These are phyloP conservation scores for Phyllosticta capitalensis DNA, from an alignment of 2,329 filamentous ascomycete genomes.

Conservation along the genomic window DNA sequence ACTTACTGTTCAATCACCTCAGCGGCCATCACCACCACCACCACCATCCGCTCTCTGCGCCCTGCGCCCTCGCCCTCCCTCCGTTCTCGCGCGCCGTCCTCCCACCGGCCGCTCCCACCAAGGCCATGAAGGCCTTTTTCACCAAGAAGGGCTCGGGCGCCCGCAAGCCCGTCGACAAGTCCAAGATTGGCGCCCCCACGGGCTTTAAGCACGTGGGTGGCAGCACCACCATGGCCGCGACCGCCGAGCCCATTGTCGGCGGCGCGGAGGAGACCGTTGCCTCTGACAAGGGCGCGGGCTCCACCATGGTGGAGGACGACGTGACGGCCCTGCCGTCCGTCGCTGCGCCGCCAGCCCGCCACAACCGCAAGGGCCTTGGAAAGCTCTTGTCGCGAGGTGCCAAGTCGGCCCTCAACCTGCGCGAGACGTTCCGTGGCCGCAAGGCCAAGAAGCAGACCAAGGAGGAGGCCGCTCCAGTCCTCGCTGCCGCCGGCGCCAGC, in stretches of 20 bases:
- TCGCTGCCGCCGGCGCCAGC: no score
- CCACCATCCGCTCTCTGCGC: not conserved
- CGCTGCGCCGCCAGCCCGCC: not conserved
- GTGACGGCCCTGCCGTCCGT: not conserved
- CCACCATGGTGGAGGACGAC: not conserved
- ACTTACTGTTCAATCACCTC: not conserved
- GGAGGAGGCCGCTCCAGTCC: no score
- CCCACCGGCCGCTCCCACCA: not conserved
- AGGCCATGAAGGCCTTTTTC: not conserved
- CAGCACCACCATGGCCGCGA: not conserved
- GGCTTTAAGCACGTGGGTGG: slow-evolving; percentile 12
- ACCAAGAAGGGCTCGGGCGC: not conserved
- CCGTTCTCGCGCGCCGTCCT: not conserved
- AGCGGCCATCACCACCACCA: no score
- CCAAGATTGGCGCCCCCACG: slow-evolving; percentile 14
- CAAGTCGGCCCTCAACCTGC: no score
- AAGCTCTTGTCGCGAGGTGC: not conserved
- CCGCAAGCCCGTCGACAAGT: not conserved
- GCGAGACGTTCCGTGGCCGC: not conserved
- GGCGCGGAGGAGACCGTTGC: not conserved
- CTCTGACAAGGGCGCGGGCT: not conserved
- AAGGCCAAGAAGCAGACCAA: not conserved
- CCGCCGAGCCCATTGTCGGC: not conserved
- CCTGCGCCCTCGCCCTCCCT: no score
- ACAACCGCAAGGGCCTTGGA: not conserved